Base-by-base conservation (phyloP, 73 alveolate genomes). In the Paraurostyla sp. region DNA sequence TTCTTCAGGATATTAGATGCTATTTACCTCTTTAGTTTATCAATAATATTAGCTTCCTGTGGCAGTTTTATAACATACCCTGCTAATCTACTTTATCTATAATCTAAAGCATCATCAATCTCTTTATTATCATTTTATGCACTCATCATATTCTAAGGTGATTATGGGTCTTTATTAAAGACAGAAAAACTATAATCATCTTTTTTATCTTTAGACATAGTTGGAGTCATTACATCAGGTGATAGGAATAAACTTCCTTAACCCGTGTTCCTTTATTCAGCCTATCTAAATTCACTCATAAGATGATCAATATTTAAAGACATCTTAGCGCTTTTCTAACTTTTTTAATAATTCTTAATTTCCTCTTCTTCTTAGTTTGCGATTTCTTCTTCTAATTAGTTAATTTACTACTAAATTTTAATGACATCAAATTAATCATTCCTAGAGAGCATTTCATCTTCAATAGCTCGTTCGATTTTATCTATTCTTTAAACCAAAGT, bases 391-490 rank as follows among this genome's bases (percentile, higher is more conserved):
- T 73, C 87, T 45, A 73, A 25, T 11, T 22, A 23, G 32, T 56
- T 25, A 23, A 73, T 73, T 50, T 73, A 4, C 51, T 73, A 25
- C 48, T 73, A 20, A 23, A 50, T 50, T 23, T 48, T 45, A 7
- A 73, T 48, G 3, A 45, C 6, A 45, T 73, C 87, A 73, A 45
- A 73, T n/a, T 23, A 33, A 27, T 73, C 87, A 48, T 73, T 73
- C 18, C 71, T 45, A 30, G 56, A 25, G 11, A 43, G 56, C 13
- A 27, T 20, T 2, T 48, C 71, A 6, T 48, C 48, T 9, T 73
- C 87, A n/a, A 73, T 73, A 23, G 48, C 48, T 33, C 29, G 41
- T 32, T 73, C 73, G 0, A 73, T 30, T 45, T 36, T 3, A 45
- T 73, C 71, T 2, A 73, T 73, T 48, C 71, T 73, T 50, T 73